Evolutionary conservation across 2,329 filamentous ascomycete genomes (phyloP), one percentile per base, ranked within the genome.

Genomic region (Chrysosporium keratinophilum): DNA sequence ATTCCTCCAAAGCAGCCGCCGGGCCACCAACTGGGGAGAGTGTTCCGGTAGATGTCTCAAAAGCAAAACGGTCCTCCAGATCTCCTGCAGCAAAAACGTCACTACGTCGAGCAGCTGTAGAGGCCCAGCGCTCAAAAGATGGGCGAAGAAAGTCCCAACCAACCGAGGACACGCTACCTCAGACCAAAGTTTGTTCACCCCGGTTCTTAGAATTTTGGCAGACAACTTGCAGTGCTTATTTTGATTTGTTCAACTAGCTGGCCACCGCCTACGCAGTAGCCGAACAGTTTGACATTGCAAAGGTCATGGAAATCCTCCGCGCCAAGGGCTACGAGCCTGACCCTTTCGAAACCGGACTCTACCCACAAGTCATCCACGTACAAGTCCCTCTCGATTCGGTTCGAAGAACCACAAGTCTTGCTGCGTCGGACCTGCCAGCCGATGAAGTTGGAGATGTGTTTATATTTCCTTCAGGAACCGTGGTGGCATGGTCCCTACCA

Each of bases 391-490:
- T 74, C 31, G 72, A 74, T 55, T 71, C 71, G 2, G 69, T 73
- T 52, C 68, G 69, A 39, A 68, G 71, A 50, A 69, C 72, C 28
- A 67, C 67, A 55, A 74, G 71, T 56, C 67, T 71, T 3, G 64
- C 66, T 5, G 63, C 69, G 15, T 57, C 63, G 37, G 67, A 70
- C 57, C 57, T 73, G 5, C 61, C 67, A 1, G 62, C 69, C 2
- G 74, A 72, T 52, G 74, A 75, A 64, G 68, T 81, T 55, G 90
- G 89, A 34, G 93, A 98, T 70, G 82, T 97, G 49, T 97, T 97
- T 65, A 84, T 98, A 54, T 98, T 98, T 61, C 89, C 91, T 7
- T 95, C 90, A 0, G 93, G 93, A 10, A 95, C 90, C 11, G 79
- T 97, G 6, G 93, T 97, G 5, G 85, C 88, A 20, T 98, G 93